A percentile compares a stretch with the other conserved stretches of the same genome.
phyloP scores from a whole-genome alignment of 2,329 filamentous ascomycete genomes.

The Fusarium caatingaense region DNA sequence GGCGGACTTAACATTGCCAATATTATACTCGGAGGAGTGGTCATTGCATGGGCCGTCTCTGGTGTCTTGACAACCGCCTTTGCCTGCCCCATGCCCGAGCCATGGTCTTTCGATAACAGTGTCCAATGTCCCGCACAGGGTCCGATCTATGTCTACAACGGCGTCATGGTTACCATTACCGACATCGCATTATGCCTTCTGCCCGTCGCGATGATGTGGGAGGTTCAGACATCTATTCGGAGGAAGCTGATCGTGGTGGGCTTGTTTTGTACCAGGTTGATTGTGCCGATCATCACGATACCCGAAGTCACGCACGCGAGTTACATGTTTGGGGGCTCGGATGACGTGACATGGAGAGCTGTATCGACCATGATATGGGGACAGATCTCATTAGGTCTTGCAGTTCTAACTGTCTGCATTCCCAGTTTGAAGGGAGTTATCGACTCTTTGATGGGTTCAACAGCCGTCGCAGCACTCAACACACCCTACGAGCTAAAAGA shows the following conservation, averaged over 20 bases:
- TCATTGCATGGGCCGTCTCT: conserved; percentile 22
- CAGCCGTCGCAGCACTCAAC: conserved; percentile 34
- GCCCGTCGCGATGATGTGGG: conserved; percentile 43
- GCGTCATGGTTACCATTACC: conserved; percentile 31
- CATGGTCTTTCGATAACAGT: conserved; percentile 23
- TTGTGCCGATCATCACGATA: conserved; percentile 39
- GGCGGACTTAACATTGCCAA: conserved; percentile 34
- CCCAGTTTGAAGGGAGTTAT: conserved; percentile 42
- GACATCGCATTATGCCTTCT: conserved; percentile 32
- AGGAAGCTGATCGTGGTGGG: conserved; percentile 37
- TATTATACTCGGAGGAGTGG: conserved; percentile 11
- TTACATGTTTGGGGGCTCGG: conserved; percentile 28
- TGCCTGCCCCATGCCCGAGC: conserved; percentile 32
- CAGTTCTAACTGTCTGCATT: conserved; percentile 41
- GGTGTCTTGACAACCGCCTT: conserved; percentile 33
- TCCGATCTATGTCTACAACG: conserved; percentile 31
- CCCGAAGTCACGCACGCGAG: conserved; percentile 25
- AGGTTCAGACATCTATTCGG: conserved; percentile 35
- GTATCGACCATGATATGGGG: conserved; percentile 38
- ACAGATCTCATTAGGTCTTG: conserved; percentile 35
- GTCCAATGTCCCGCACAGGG: conserved; percentile 29
- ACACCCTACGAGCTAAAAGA: conserved; percentile 39
- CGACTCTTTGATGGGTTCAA: conserved; percentile 38
- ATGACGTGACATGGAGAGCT: conserved; percentile 32
- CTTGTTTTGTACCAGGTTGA: conserved; percentile 37